Evolutionary conservation across 768 basidiomycete species (phyloP), one percentile per base, ranked within the genome.

Genomic region (Clitopilus passeckerianus): DNA sequence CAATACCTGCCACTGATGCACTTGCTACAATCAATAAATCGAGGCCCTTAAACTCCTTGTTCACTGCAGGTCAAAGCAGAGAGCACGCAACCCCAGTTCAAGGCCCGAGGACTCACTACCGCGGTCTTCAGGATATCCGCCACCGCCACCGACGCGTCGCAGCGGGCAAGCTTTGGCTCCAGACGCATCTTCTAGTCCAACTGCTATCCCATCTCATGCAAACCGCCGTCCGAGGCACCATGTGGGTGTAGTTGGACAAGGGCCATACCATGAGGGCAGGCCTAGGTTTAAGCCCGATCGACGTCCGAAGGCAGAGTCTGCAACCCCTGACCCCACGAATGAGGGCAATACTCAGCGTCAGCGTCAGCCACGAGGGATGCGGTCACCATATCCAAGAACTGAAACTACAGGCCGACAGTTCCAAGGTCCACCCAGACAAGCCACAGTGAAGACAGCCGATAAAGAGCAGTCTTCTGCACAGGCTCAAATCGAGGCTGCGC

Each of bases 161-260:
- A 23, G 46, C 46, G 46, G 46, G 46, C 46, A 50, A 18, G 16
- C 46, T 20, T 23, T 50, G 46, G 12, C 46, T 50, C 22, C 10
- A 18, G 46, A 22, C 22, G 3, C 2, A n/a, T 52, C 56, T 18
- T 50, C 33, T 22, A 35, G 37, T 18, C 37, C 15, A 27, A 22
- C 30, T 43, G 16, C 16, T 23, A 12, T 34, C 20, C 27, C 18
- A 12, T 52, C 20, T n/a, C 54, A 18, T 34, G 20, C 34, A 41
- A 22, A 16, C 44, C 54, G 18, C 18, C 52, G 57, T 46, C 57
- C 33, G 62, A 59, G 54, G 56, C n/a, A 57, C 37, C 54, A 20
- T 18, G 23, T 50, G 22, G 16, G 10, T 23, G 20, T 10, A 50
- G n/a, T 10, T 50, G 20, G 3, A 9, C 46, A 18, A 50, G 46